A percentile compares a stretch with the other conserved stretches of the same genome.
phyloP scores from a whole-genome alignment of 2,329 filamentous ascomycete species.

The Emydomyces testavorans region DNA sequence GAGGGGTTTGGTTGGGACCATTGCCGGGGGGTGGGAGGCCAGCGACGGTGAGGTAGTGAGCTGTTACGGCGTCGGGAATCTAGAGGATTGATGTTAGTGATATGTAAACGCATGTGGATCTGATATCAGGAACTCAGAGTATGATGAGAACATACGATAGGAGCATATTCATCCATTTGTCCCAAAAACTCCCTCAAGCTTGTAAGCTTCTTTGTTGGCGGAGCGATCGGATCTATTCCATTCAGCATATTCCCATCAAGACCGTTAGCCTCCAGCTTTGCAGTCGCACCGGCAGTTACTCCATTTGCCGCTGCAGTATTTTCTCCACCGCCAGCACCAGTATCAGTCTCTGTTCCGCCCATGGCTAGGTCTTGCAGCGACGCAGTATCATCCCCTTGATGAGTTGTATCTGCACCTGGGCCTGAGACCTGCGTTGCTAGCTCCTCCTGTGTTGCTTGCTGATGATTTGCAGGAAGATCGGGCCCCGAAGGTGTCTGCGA shows the following conservation, averaged over 20 bases:
- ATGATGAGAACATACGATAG: slow-evolving; percentile 58
- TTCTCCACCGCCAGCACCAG: slow-evolving; percentile 1
- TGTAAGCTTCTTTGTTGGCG: slow-evolving; percentile 75
- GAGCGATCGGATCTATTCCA: slow-evolving; percentile 39
- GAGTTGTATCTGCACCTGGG: not conserved
- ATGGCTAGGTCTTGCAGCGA: slow-evolving; percentile 15
- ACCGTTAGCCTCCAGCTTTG: slow-evolving; percentile 15
- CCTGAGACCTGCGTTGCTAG: not conserved
- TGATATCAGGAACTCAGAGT: not conserved
- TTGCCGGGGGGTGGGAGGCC: slow-evolving; percentile 79
- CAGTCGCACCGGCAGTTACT: slow-evolving; percentile 12
- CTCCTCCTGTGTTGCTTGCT: not conserved
- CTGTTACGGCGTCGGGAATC: slow-evolving; percentile 95
- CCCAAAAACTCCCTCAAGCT: slow-evolving; percentile 82
- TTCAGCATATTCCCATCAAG: slow-evolving; percentile 25
- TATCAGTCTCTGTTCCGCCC: slow-evolving; percentile 16
- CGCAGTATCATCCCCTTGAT: slow-evolving; percentile 5
- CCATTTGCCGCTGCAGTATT: slow-evolving; percentile 16
- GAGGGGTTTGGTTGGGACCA: slow-evolving; percentile 65
- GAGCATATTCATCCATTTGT: slow-evolving; percentile 98
- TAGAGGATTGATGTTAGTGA: slow-evolving; percentile 29
- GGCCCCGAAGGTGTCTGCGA: slow-evolving; percentile 15
- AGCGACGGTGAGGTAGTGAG: slow-evolving; percentile 94
- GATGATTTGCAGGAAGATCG: slow-evolving; percentile 10
- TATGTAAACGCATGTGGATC: not conserved